These are phyloP conservation scores for Aaosphaeria arxii DNA, from an alignment of 2,329 filamentous ascomycete species.

Conservation along the genomic window DNA sequence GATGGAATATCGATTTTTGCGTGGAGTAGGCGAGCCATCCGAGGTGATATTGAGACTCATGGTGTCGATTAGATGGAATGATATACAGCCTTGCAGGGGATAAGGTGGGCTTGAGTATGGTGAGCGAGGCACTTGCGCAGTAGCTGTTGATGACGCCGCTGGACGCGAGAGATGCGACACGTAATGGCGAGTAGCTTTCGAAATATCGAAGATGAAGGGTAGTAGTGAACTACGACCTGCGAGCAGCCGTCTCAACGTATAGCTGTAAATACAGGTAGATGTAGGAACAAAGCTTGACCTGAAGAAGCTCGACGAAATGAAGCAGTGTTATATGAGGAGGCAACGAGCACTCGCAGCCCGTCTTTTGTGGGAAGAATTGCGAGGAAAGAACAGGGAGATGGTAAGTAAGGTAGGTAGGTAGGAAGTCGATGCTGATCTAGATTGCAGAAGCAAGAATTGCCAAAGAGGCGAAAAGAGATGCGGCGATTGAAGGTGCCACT, in stretches of 20 bases:
- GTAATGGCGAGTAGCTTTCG: conserved; percentile 3
- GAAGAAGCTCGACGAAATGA: too few relatives aligned
- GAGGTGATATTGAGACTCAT: conserved; percentile 41
- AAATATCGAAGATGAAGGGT: conserved; percentile 25
- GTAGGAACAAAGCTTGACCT: too few relatives aligned
- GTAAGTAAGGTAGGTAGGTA: conserved; percentile 3
- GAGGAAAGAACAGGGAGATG: conserved; percentile 10
- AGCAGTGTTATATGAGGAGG: too few relatives aligned
- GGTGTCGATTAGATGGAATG: conserved; percentile 8
- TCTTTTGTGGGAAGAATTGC: too few relatives aligned
- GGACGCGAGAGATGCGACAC: background rate
- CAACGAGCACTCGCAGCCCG: too few relatives aligned
- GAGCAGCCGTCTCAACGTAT: too few relatives aligned
- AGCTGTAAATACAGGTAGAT: too few relatives aligned
- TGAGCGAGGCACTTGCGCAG: too few relatives aligned
- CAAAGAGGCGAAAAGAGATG: background rate
- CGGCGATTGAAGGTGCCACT: background rate
- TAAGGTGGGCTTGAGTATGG: background rate
- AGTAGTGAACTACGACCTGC: background rate
- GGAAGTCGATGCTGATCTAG: background rate
- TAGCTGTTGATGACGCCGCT: background rate
- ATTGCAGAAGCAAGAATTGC: background rate
- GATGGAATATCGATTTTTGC: conserved; percentile 34
- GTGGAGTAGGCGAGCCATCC: conserved; percentile 41
- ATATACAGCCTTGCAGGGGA: background rate